Percentiles rank a stretch among this genome's conserved stretches.
Evolutionary conservation across 148 eudicot species (phyloP).

Genomic region (Polygonum aviculare): DNA sequence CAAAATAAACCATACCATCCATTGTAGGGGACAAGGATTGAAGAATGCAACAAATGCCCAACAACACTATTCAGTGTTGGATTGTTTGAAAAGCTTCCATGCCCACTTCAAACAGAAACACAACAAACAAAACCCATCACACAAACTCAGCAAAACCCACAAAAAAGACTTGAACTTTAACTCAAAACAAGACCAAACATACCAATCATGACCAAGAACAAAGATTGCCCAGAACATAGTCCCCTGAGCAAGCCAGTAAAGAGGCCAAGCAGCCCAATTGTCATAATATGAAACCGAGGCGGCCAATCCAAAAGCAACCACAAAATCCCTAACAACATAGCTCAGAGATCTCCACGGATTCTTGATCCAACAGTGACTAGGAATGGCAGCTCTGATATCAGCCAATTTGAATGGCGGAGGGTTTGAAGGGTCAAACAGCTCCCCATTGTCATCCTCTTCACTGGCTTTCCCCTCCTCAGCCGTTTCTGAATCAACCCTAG

Average conservation of each 20-base stretch:
- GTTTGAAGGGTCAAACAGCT: slow-evolving; percentile 42
- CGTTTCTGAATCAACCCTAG: too few relatives aligned
- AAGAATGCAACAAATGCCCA: slow-evolving; percentile 72
- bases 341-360: slow-evolving; percentile 70
- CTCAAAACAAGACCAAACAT: neutral
- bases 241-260: slow-evolving; percentile 74
- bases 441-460: slow-evolving; percentile 6
- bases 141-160: neutral
- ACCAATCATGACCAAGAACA: slow-evolving; percentile 93
- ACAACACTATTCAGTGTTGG: slow-evolving; percentile 59
- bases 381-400: slow-evolving; percentile 54
- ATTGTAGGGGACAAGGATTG: slow-evolving; percentile 79
- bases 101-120: slow-evolving; percentile 41
- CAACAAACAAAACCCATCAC: neutral
- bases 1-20: slow-evolving; percentile 44
- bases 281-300: slow-evolving; percentile 45
- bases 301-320: slow-evolving; percentile 52
- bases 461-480: slow-evolving; percentile 12
- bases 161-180: neutral
- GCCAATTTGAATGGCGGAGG: slow-evolving; percentile 52
- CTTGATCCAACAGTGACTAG: slow-evolving; percentile 79
- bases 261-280: slow-evolving; percentile 63
- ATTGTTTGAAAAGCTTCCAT: slow-evolving; percentile 70
- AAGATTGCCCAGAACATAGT: slow-evolving; percentile 87
- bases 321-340: slow-evolving; percentile 62